Percentiles rank a stretch among this genome's conserved stretches.
phyloP scores from a whole-genome alignment of 2,329 filamentous ascomycete genomes.

The Scedosporium boydii region DNA sequence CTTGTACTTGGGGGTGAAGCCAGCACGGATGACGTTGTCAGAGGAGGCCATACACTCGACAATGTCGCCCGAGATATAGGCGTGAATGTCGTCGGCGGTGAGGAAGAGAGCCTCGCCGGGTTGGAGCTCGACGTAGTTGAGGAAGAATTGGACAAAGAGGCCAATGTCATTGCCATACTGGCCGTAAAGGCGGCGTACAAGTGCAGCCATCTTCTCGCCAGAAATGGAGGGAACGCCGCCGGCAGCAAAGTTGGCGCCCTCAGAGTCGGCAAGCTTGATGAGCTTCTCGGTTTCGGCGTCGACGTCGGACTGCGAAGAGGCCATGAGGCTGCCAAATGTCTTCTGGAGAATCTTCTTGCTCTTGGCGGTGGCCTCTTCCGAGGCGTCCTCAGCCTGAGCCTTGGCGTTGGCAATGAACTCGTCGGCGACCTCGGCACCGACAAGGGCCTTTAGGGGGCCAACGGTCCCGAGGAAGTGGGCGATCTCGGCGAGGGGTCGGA shows the following conservation, averaged over 20 bases:
- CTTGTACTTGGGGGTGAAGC: conserved; percentile 98
- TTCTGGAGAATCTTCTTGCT: conserved; percentile 70
- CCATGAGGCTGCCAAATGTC: conserved; percentile 74
- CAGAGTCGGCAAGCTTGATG: conserved; percentile 58
- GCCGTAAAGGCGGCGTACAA: conserved; percentile 67
- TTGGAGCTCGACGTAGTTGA: conserved; percentile 84
- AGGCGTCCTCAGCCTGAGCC: conserved; percentile 25
- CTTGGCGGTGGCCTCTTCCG: conserved; percentile 33
- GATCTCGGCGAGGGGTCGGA: conserved; percentile 80
- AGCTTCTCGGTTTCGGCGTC: conserved; percentile 54
- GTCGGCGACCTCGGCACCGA: conserved; percentile 54
- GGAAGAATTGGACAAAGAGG: conserved; percentile 90
- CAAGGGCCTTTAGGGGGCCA: conserved; percentile 50
- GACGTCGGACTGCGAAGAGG: conserved; percentile 52
- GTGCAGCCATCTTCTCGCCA: conserved; percentile 62
- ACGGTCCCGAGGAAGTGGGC: conserved; percentile 63
- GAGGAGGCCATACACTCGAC: conserved; percentile 98
- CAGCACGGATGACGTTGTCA: conserved; percentile 97
- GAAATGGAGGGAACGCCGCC: conserved; percentile 58
- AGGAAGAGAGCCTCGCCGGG: conserved; percentile 94
- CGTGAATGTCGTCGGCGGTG: conserved; percentile 93
- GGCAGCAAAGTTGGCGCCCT: conserved; percentile 64
- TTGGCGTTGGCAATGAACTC: conserved; percentile 41
- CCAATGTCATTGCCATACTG: conserved; percentile 89
- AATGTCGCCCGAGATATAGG: conserved; percentile 87